A percentile compares a stretch with the other conserved stretches of the same genome.
These are phyloP conservation scores for Hevea brasiliensis DNA, from an alignment of 345 rosid species.

Conservation along the genomic window DNA sequence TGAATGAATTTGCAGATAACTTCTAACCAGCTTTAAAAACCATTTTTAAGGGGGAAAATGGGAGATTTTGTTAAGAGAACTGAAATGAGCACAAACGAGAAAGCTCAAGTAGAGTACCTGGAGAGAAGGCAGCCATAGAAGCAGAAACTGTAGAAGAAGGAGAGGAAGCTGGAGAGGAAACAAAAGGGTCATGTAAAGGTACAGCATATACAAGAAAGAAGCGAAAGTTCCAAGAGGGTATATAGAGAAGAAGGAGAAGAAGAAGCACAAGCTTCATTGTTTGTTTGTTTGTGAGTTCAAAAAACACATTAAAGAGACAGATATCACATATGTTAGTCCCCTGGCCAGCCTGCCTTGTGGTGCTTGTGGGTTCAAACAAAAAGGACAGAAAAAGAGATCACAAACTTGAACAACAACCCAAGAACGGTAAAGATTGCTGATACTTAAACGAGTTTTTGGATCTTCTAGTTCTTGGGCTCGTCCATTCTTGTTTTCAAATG, in stretches of 20 bases:
- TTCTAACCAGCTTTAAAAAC: background rate
- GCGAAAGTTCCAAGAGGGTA: slow-evolving; percentile 44
- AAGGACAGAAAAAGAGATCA: slow-evolving; percentile 8
- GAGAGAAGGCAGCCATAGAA: slow-evolving; percentile 57
- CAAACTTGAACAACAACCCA: background rate
- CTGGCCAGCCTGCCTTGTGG: background rate
- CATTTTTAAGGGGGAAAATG: background rate
- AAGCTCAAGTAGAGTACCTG: slow-evolving; percentile 40
- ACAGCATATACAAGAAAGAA: slow-evolving; percentile 28
- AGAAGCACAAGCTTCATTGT: slow-evolving; percentile 47
- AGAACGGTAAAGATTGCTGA: background rate
- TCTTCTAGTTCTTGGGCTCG: background rate
- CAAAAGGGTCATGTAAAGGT: slow-evolving; percentile 28
- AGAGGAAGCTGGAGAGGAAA: slow-evolving; percentile 35
- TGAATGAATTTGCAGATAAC: background rate
- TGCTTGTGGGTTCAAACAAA: slow-evolving; percentile 22
- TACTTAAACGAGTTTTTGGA: background rate
- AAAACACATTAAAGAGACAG: slow-evolving; percentile 29
- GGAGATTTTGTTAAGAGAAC: background rate
- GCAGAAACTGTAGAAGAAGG: slow-evolving; percentile 40
- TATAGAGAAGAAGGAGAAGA: slow-evolving; percentile 36
- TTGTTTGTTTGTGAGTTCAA: slow-evolving; percentile 10
- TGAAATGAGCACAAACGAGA: background rate
- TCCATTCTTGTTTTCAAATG: background rate
- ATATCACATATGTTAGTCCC: slow-evolving; percentile 12